Conservation (phyloP, 169 alveolate genomes). For the Plasmodium relictum region DNA sequence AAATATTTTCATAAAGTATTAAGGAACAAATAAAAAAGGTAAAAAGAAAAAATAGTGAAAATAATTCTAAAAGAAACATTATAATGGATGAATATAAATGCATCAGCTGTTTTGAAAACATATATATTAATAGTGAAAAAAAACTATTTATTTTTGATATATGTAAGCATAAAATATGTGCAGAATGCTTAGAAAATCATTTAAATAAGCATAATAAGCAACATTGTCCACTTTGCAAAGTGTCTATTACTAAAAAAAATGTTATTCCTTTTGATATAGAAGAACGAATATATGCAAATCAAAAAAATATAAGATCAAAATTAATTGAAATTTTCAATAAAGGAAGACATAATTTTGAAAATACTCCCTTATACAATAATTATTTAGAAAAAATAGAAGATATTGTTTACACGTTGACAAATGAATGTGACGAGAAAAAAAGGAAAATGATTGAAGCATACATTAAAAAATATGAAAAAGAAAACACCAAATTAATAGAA, state of each 20-base stretch:
- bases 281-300: conserved; percentile 54
- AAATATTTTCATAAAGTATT: too few species aligned
- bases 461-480: conserved; percentile 81
- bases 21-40: too few species aligned
- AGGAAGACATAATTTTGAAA: conserved; percentile 83
- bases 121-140: conserved; percentile 56
- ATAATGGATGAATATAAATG: conserved; percentile 74
- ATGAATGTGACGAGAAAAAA: conserved; percentile 78
- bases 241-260: conserved; percentile 39
- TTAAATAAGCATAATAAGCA: conserved; percentile 54
- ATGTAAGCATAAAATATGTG: conserved; percentile 73
- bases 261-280: conserved; percentile 56
- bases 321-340: conserved; percentile 81
- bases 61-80: not conserved
- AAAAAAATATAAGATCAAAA: conserved; percentile 49
- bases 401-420: conserved; percentile 50
- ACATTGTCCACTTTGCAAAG: conserved; percentile 72
- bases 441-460: conserved; percentile 81
- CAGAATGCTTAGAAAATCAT: conserved; percentile 64
- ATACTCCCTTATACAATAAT: conserved; percentile 84
- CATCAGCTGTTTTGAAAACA: conserved; percentile 45
- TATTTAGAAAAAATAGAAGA: conserved; percentile 84
- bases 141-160: conserved; percentile 46
- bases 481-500: conserved; percentile 79
- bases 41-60: too few species aligned